Evolutionary conservation across 192 early-diverging fungal genomes (phyloP).

Genomic region (Rhizophagus clarus): DNA sequence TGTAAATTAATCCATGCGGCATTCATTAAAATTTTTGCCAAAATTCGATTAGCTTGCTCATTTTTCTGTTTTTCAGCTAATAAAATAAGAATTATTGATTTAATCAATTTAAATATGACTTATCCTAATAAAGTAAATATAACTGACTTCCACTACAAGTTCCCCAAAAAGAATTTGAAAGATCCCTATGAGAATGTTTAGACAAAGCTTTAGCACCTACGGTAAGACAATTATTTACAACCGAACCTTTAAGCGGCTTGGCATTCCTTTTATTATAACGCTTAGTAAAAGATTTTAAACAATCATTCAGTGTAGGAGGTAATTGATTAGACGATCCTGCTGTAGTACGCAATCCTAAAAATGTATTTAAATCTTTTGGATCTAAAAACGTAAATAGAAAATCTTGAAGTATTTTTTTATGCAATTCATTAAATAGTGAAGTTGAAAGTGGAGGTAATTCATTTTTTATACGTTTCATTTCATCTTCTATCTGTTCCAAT

Average conservation of each 20-base stretch:
- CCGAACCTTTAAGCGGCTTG: constrained; percentile 1
- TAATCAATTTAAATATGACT: background rate
- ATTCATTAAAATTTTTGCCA: constrained; percentile 30
- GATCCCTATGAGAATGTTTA: constrained; percentile 38
- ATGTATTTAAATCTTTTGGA: constrained; percentile 27
- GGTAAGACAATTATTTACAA: constrained; percentile 21
- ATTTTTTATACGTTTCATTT: constrained; percentile 24
- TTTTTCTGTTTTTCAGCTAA: constrained; percentile 35
- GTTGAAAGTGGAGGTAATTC: background rate
- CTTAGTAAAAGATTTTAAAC: constrained; percentile 26
- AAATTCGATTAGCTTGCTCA: constrained; percentile 31
- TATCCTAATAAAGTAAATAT: background rate
- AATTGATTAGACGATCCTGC: constrained; percentile 15
- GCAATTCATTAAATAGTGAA: background rate
- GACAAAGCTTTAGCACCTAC: constrained; percentile 37
- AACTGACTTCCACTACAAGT: constrained; percentile 36
- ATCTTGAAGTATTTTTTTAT: constrained; percentile 2
- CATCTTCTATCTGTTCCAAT: constrained; percentile 28
- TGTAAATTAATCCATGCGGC: constrained; percentile 39
- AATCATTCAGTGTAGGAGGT: constrained; percentile 32
- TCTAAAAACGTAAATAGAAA: constrained; percentile 32
- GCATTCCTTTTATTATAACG: constrained; percentile 21
- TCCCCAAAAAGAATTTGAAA: constrained; percentile 33
- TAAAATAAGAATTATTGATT: background rate
- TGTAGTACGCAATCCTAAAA: constrained; percentile 29